Conservation (phyloP, 352 stramenopile genomes). For the Phytophthora idaei region DNA sequence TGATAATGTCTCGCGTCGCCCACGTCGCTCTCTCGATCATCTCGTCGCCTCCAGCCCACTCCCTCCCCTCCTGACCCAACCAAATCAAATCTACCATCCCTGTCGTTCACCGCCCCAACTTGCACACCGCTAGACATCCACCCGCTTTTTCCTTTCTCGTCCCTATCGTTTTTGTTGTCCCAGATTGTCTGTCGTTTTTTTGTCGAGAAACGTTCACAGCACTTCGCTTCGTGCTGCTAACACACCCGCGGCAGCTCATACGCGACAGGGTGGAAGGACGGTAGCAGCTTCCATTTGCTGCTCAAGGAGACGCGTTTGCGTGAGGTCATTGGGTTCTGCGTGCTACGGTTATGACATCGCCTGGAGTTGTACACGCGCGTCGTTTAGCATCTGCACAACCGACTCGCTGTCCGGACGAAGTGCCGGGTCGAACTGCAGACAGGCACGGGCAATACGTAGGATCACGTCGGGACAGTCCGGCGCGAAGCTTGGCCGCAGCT, state of each 20-base stretch:
- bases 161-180: conserved; percentile 23
- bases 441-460: conserved; percentile 77
- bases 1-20: conserved; percentile 6
- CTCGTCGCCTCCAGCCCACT: conserved; percentile 4
- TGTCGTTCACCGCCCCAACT: conserved; percentile 30
- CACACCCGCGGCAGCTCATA: conserved; percentile 31
- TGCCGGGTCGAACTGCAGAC: conserved; percentile 84
- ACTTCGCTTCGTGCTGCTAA: conserved; percentile 36
- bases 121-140: conserved; percentile 30
- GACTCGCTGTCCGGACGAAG: conserved; percentile 73
- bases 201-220: conserved; percentile 26
- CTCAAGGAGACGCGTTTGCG: conserved; percentile 30
- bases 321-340: conserved; percentile 48
- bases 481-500: conserved; percentile 79
- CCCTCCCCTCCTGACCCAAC: conserved; percentile 33
- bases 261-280: conserved; percentile 37
- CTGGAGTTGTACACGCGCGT: conserved; percentile 69
- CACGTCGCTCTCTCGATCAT: conserved; percentile 8
- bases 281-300: conserved; percentile 65
- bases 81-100: conserved; percentile 41
- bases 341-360: conserved; percentile 34
- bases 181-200: conserved; percentile 22
- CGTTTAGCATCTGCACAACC: conserved; percentile 82
- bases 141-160: conserved; percentile 8
- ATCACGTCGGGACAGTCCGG: conserved; percentile 63